phyloP scores from a whole-genome alignment of 2,329 filamentous ascomycete species.

The Pseudogymnoascus pannorum region DNA sequence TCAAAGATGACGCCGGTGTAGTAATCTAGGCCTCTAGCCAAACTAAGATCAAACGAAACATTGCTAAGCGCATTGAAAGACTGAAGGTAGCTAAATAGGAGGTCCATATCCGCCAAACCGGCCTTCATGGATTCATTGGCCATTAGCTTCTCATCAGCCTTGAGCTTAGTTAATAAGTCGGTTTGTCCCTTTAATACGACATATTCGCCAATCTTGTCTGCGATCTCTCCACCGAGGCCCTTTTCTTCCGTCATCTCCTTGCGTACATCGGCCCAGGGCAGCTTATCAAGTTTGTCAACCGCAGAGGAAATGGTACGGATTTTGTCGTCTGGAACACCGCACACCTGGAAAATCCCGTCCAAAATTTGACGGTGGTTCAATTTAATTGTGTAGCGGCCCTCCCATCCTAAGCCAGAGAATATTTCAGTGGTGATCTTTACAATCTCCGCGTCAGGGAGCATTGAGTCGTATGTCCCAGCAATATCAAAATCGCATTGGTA shows the following conservation, averaged over 20 bases:
- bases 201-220: constrained; percentile 81
- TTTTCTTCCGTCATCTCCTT: constrained; percentile 93
- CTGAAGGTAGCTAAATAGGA: constrained; percentile 76
- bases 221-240: constrained; percentile 66
- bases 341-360: constrained; percentile 86
- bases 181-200: constrained; percentile 69
- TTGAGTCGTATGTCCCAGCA: constrained; percentile 77
- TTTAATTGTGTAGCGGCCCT: constrained; percentile 66
- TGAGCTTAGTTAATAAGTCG: constrained; percentile 65
- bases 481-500: constrained; percentile 98
- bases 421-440: constrained; percentile 78
- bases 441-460: constrained; percentile 89
- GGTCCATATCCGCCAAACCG: constrained; percentile 72
- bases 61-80: constrained; percentile 64
- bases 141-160: constrained; percentile 58
- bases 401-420: constrained; percentile 72
- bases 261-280: constrained; percentile 81
- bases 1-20: constrained; percentile 75
- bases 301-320: constrained; percentile 85
- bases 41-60: constrained; percentile 81
- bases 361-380: constrained; percentile 92
- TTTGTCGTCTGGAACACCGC: constrained; percentile 80
- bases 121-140: constrained; percentile 69
- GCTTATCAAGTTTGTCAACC: constrained; percentile 93
- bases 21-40: constrained; percentile 85